phyloP scores from a whole-genome alignment of 805 yeast species.

The Komagataella kurtzmanii region DNA sequence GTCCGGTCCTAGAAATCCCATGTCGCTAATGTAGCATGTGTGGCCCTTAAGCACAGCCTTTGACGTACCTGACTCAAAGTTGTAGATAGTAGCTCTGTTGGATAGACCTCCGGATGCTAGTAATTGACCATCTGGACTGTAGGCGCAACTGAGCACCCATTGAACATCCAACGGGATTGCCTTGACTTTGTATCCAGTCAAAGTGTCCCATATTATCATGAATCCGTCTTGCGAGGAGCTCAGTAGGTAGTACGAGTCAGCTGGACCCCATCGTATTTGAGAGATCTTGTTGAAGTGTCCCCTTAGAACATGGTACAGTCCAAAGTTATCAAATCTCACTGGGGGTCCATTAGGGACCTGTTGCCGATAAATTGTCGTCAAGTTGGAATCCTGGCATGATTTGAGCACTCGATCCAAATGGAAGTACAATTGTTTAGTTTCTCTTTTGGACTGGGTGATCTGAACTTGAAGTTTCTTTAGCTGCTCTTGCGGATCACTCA shows the following conservation, averaged over 20 bases:
- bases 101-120: conserved; percentile 80
- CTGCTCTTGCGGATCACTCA: not conserved
- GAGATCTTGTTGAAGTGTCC: conserved; percentile 71
- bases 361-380: not conserved
- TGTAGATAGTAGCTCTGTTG: conserved; percentile 63
- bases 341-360: not conserved
- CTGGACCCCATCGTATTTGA: conserved; percentile 54
- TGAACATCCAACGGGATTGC: conserved; percentile 64
- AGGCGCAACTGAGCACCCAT: conserved; percentile 70
- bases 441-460: not conserved
- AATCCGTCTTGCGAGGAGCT: conserved; percentile 84
- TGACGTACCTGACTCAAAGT: conserved; percentile 13
- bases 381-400: not conserved
- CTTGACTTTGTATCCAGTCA: conserved; percentile 54
- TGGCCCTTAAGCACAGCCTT: conserved; percentile 62
- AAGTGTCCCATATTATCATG: conserved; percentile 72
- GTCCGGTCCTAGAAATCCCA: conserved; percentile 48
- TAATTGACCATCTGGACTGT: conserved; percentile 48
- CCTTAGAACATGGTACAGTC: conserved; percentile 20
- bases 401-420: not conserved
- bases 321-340: not conserved
- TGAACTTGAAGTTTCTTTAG: not conserved
- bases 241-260: conserved; percentile 47
- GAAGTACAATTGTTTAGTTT: not conserved
- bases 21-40: conserved; percentile 66